These are phyloP conservation scores for Coriolopsis trogii DNA, from an alignment of 1,284 basidiomycete species.

Conservation along the genomic window DNA sequence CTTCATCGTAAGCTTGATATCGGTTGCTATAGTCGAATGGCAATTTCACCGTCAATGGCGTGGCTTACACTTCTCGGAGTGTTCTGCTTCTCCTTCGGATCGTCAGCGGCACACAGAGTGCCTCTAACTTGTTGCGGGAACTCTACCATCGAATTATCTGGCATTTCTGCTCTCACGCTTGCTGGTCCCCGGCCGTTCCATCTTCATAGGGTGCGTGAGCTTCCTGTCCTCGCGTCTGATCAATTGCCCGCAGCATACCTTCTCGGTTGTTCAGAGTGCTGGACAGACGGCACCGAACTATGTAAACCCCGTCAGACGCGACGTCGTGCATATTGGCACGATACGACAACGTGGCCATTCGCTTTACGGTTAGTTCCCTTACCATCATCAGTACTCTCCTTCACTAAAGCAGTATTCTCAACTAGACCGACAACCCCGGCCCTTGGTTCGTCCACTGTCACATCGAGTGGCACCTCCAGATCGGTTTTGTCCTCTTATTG, in stretches of 20 bases:
- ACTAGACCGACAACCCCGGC: conserved; percentile 32
- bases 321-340: conserved; percentile 31
- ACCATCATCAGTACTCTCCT: not conserved
- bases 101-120: conserved; percentile 33
- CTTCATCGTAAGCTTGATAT: not conserved
- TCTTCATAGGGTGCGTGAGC: conserved; percentile 43
- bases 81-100: conserved; percentile 43
- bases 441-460: conserved; percentile 39
- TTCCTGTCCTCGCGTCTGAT: not conserved
- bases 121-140: conserved; percentile 38
- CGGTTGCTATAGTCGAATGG: conserved; percentile 15
- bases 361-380: conserved; percentile 28
- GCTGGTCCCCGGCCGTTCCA: conserved; percentile 44
- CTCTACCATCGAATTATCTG: conserved; percentile 39
- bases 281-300: conserved; percentile 36
- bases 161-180: conserved; percentile 34
- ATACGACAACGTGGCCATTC: conserved; percentile 30
- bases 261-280: conserved; percentile 27
- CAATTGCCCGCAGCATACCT: conserved; percentile 18
- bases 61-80: conserved; percentile 29
- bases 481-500: conserved; percentile 35
- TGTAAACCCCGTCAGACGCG: conserved; percentile 37
- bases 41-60: conserved; percentile 33
- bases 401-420: not conserved
- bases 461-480: conserved; percentile 35